Conservation (phyloP, 2,329 filamentous ascomycete genomes). For the Pseudofabraea citricarpa region DNA sequence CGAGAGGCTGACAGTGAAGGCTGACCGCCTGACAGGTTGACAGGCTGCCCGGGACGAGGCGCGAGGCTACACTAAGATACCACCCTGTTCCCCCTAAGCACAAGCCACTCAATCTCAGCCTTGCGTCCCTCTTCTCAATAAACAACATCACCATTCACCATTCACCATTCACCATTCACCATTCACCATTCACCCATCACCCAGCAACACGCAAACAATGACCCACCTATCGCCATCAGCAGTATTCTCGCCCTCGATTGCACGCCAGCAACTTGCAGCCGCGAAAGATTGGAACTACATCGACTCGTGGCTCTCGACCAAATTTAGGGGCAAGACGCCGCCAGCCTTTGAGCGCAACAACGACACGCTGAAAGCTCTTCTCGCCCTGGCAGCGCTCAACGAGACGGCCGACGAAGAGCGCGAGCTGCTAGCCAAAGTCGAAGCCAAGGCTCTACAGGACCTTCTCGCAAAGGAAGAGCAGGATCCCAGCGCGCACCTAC, state of each 20-base stretch:
- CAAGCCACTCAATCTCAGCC: no score
- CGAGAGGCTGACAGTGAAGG: no score
- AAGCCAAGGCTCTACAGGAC: slow-evolving; percentile 54
- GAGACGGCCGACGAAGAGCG: slow-evolving; percentile 73
- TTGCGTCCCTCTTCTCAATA: no score
- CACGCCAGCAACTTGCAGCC: slow-evolving; percentile 71
- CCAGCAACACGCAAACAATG: slow-evolving; percentile 18
- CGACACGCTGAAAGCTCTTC: slow-evolving; percentile 71
- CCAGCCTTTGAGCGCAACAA: slow-evolving; percentile 83
- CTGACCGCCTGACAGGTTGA: no score
- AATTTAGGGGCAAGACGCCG: slow-evolving; percentile 57
- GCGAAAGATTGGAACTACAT: slow-evolving; percentile 90
- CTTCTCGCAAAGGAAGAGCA: slow-evolving; percentile 35
- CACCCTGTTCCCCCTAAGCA: no score
- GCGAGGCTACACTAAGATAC: no score
- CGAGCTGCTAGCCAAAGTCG: slow-evolving; percentile 50
- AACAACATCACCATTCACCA: no score
- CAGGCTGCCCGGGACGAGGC: no score
- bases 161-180: no score
- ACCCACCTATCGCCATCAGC: slow-evolving; percentile 37
- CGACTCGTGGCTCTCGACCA: slow-evolving; percentile 73
- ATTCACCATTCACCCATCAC: no score
- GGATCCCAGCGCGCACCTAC: slow-evolving; percentile 35
- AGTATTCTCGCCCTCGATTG: slow-evolving; percentile 64
- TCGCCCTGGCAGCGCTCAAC: slow-evolving; percentile 70